Base-by-base conservation (phyloP, 2,329 filamentous ascomycete genomes). In the Amphichorda felina region DNA sequence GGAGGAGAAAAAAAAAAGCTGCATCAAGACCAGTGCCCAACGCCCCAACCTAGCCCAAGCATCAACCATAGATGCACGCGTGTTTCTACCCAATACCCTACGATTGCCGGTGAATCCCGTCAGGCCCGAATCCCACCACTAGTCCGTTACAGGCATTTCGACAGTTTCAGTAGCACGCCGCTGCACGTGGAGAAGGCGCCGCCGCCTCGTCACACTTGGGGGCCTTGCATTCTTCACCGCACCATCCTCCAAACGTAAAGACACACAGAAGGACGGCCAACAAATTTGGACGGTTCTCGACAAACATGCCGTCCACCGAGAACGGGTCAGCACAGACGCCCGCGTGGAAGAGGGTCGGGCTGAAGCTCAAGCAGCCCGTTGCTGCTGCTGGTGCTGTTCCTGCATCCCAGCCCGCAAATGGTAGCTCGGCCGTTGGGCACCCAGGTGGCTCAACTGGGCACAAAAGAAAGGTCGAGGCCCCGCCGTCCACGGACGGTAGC, bases 331-430 rank as follows among this genome's bases (percentile, higher is more conserved):
- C 37, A 18, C 34, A 28, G 46, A 59, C 69, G 42, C 71, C 72
- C 38, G 70, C 70, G 43, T 75, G 72, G 71, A 75, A 75, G 51
- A 66, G 68, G 62, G 66, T 75, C 63, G 72, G 72, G 56, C 66
- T 75, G 51, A 74, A 74, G 62, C 70, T 75, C 57, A 75, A 75
- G 56, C 50, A 54, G 42, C 45, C 49, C 38, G 46, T 49, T 42
- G 49, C 46, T 43, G 48, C 46, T 44, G 45, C 49, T 34, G 54
- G 24, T 32, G 47, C 50, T 43, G 47, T 50, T 44, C 48, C 50
- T 45, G 49, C 47, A 46, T 45, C 50, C 34, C 54, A 51, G 38
- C 43, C 50, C 44, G 47, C 47, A 43, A 45, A 45, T 44, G 48
- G 45, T 39, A 39, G 39, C 38, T 42, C 44, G 45, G 47, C 47